Base-by-base conservation (phyloP, 345 rosid species). In the Acer saccharum region DNA sequence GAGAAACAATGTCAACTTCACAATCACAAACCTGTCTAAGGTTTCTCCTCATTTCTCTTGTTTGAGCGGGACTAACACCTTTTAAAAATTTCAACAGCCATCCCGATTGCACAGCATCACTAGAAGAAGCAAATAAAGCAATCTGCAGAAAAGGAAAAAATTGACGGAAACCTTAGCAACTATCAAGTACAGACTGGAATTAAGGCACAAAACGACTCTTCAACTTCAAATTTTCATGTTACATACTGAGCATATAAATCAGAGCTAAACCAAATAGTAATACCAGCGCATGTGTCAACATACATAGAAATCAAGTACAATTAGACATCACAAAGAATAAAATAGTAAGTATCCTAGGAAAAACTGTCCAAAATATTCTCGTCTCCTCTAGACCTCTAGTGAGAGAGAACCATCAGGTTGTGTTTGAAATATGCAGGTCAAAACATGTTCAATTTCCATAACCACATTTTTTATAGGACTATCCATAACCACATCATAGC, bases 121-220 rank as follows among this genome's bases (percentile, higher is more conserved):
- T 90, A 50, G 98, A 92, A 86, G 97, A 93, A 82, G 89, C 90
- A 85, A 92, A 85, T 80, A 93, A 76, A 81, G 94, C 94, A 68
- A 93, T 88, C 97, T 93, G 92, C 87, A 74, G 1, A 65, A 57
- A 73, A 74, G 61, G 8, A 70, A 55, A 54, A 70, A 75, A 52
- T 68, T 43, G 6, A 39, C 6, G 6, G 4, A 79, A 39, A 44
- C 25, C 50, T 75, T 60, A 70, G 62, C 61, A 62, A 73, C 41
- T 41, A 57, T 64, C 60, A 21, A 60, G 41, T 35, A 73, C 55
- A 72, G 52, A 61, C 14, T 63, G 27, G 69, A 65, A 57, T 5
- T 32, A 70, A 74, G 63, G 4, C 13, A 65, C 39, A 29, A 35
- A 32, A 66, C 50, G 29, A 18, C 46, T 18, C 8, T 65, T 29